A percentile compares a stretch with the other conserved stretches of the same genome.
Conservation (phyloP, 1,139 yeast genomes). For the Yamadazyma triangularis region DNA sequence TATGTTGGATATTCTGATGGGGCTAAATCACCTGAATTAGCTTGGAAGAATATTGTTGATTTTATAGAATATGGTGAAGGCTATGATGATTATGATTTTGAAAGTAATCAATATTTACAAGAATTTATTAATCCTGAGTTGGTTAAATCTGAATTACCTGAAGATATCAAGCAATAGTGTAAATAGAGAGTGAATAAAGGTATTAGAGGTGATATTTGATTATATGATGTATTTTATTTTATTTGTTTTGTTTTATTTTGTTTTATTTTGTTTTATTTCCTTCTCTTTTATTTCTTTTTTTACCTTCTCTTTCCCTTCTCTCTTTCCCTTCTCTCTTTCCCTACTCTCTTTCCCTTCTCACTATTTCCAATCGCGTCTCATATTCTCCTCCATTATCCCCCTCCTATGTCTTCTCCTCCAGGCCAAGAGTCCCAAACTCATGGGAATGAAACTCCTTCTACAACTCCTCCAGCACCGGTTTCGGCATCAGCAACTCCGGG, state of each 20-base stretch:
- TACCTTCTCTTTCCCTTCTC: too few relatives aligned
- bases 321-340: too few relatives aligned
- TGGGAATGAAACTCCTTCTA: slow-evolving; percentile 12
- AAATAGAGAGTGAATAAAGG: too few relatives aligned
- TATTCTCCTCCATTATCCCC: too few relatives aligned
- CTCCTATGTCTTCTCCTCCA: slow-evolving; percentile 12
- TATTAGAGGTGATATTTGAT: too few relatives aligned
- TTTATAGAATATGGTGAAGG: slow-evolving; percentile 70
- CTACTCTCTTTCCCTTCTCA: too few relatives aligned
- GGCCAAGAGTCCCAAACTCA: slow-evolving; percentile 1
- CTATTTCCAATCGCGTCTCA: too few relatives aligned
- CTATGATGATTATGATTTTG: slow-evolving; percentile 36
- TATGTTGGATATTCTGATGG: slow-evolving; percentile 70
- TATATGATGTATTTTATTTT: too few relatives aligned
- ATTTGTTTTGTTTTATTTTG: too few relatives aligned
- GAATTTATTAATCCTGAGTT: slow-evolving; percentile 29
- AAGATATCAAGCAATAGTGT: slow-evolving; percentile 7
- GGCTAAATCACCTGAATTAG: slow-evolving; percentile 68
- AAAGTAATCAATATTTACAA: slow-evolving; percentile 38
- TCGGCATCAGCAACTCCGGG: slow-evolving; percentile 6
- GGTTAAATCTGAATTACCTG: slow-evolving; percentile 8
- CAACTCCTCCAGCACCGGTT: slow-evolving; percentile 15
- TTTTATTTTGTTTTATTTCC: too few relatives aligned
- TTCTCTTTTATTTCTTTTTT: too few relatives aligned
- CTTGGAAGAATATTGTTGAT: slow-evolving; percentile 67